These are phyloP conservation scores for Saccharomyces eubayanus DNA, from an alignment of 805 yeast genomes.

Conservation along the genomic window DNA sequence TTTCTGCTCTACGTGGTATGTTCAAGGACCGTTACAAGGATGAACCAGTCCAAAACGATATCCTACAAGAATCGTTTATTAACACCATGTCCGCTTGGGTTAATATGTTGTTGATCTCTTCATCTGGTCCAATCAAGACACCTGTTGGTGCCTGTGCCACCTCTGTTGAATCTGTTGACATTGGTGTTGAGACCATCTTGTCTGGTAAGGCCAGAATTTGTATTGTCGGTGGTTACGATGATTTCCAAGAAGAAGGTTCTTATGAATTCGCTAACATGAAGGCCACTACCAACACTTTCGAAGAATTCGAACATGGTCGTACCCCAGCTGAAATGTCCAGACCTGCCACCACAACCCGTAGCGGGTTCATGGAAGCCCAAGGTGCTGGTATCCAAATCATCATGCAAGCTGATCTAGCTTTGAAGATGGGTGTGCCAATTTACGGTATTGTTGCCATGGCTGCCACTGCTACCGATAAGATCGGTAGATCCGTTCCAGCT, in stretches of 20 bases:
- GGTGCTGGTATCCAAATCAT: conserved; percentile 97
- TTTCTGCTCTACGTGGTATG: conserved; percentile 93
- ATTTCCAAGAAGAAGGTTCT: conserved; percentile 98
- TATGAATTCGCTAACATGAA: conserved; percentile 98
- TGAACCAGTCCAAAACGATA: conserved; percentile 92
- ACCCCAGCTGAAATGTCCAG: conserved; percentile 98
- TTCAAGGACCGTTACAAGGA: conserved; percentile 91
- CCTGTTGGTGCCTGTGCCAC: conserved; percentile 99
- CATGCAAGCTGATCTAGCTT: conserved; percentile 89
- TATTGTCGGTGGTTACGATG: conserved; percentile 98
- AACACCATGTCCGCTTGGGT: conserved; percentile 99
- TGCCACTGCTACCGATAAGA: conserved; percentile 96
- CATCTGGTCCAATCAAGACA: conserved; percentile 98
- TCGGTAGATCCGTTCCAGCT: conserved; percentile 98
- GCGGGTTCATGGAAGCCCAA: conserved; percentile 99
- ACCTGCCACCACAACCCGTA: conserved; percentile 92
- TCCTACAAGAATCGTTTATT: conserved; percentile 95
- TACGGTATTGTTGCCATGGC: conserved; percentile 91
- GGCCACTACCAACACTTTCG: conserved; percentile 86
- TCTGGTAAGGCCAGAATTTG: conserved; percentile 93
- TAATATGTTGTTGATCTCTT: conserved; percentile 90
- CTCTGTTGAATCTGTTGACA: conserved; percentile 93
- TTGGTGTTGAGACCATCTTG: conserved; percentile 88
- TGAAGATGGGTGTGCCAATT: conserved; percentile 98
- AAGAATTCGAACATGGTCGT: conserved; percentile 90